phyloP scores from a whole-genome alignment of 2,329 filamentous ascomycete genomes.

The Sarocladium oryzae region DNA sequence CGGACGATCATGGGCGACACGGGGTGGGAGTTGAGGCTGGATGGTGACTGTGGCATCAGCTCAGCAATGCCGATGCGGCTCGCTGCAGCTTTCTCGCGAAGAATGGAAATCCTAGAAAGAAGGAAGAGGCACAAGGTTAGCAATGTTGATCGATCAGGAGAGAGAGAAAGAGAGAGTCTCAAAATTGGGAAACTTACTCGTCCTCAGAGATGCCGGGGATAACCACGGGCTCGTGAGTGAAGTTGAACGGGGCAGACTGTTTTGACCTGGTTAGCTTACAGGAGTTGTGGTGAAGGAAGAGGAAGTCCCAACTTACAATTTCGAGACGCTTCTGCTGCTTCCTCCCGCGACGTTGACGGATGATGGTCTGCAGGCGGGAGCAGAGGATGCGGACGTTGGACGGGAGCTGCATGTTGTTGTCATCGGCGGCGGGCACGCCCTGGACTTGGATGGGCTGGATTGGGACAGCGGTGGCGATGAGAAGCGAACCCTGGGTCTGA shows the following conservation, averaged over 20 bases:
- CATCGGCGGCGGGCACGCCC: slow-evolving; percentile 9
- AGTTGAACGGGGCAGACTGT: slow-evolving; percentile 55
- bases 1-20: not conserved
- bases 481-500: not conserved
- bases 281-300: not conserved
- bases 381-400: slow-evolving; percentile 37
- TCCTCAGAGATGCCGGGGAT: slow-evolving; percentile 52
- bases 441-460: not conserved
- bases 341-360: slow-evolving; percentile 34
- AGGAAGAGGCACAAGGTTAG: not conserved
- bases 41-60: slow-evolving; percentile 18
- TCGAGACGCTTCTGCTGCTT: slow-evolving; percentile 33
- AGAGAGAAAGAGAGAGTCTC: too few relatives aligned
- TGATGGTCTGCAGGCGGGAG: slow-evolving; percentile 37
- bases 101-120: slow-evolving; percentile 34
- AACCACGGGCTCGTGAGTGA: slow-evolving; percentile 45
- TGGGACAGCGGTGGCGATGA: not conserved
- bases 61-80: slow-evolving; percentile 41
- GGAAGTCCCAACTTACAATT: slow-evolving; percentile 37
- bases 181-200: slow-evolving; percentile 47
- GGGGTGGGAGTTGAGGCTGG: slow-evolving; percentile 18
- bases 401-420: slow-evolving; percentile 27
- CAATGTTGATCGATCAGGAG: not conserved
- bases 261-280: too few relatives aligned
- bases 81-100: slow-evolving; percentile 47